phyloP scores from a whole-genome alignment of 2,329 filamentous ascomycete genomes.

The Dothistroma septosporum region DNA sequence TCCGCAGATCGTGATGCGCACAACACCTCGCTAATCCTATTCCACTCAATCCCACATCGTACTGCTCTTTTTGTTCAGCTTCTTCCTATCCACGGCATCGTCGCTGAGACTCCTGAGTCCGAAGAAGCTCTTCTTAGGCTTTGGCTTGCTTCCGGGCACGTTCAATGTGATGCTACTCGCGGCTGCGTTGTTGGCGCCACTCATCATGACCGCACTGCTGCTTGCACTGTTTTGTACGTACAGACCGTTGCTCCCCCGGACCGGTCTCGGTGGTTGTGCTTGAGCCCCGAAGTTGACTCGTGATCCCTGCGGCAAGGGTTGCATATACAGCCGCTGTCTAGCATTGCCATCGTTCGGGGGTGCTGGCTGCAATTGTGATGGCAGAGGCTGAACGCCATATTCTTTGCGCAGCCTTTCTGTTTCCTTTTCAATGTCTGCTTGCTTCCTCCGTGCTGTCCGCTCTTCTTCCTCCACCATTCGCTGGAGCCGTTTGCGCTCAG shows the following conservation, averaged over 20 bases:
- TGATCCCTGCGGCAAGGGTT: conserved; percentile 23
- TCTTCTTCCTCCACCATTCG: conserved; percentile 54
- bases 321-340: conserved; percentile 17
- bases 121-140: conserved; percentile 38
- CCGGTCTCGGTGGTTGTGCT: conserved; percentile 11
- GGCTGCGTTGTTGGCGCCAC: conserved; percentile 30
- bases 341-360: conserved; percentile 12
- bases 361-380: conserved; percentile 5
- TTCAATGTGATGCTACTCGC: conserved; percentile 14
- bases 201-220: conserved; percentile 32
- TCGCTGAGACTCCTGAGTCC: conserved; percentile 34
- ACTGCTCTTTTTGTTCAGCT: conserved; percentile 43
- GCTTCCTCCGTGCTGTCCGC: conserved; percentile 48
- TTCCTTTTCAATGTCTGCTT: conserved; percentile 62
- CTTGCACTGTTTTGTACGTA: conserved; percentile 32
- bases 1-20: neutral
- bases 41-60: conserved; percentile 37
- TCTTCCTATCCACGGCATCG: conserved; percentile 25
- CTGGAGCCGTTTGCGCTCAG: conserved; percentile 53
- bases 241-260: conserved; percentile 24
- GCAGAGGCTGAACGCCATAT: conserved; percentile 54
- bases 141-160: conserved; percentile 13
- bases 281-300: conserved; percentile 14
- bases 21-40: conserved; percentile 1
- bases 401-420: conserved; percentile 66